phyloP scores from a whole-genome alignment of 2,329 filamentous ascomycete genomes.

The Alternaria alternata region DNA sequence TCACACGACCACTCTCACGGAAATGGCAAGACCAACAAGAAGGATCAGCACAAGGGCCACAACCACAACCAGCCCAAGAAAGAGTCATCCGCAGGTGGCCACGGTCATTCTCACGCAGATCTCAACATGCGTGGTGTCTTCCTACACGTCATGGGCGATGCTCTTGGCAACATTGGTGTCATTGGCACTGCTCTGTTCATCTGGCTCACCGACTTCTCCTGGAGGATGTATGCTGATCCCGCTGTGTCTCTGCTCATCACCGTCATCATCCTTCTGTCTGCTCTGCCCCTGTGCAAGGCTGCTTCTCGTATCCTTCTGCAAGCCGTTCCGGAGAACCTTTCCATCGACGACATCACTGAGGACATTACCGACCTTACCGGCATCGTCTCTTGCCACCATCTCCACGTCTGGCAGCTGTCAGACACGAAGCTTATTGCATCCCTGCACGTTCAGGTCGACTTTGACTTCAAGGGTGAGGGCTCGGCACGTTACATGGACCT shows the following conservation, averaged over 20 bases:
- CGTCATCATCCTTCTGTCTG: slow-evolving; percentile 73
- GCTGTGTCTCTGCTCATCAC: slow-evolving; percentile 94
- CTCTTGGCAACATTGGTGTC: slow-evolving; percentile 85
- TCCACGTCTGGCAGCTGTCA: slow-evolving; percentile 97
- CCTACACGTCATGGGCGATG: slow-evolving; percentile 78
- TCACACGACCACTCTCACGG: slow-evolving; percentile 20
- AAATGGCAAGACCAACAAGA: slow-evolving; percentile 31
- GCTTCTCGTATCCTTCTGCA: slow-evolving; percentile 90
- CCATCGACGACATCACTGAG: slow-evolving; percentile 87
- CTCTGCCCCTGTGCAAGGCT: slow-evolving; percentile 79
- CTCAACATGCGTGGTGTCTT: slow-evolving; percentile 91
- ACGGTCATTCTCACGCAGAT: slow-evolving; percentile 82
- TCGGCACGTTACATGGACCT: slow-evolving; percentile 87
- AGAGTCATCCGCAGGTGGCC: slow-evolving; percentile 64
- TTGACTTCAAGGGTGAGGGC: slow-evolving; percentile 84
- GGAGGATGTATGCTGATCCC: slow-evolving; percentile 88
- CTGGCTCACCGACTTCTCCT: slow-evolving; percentile 84
- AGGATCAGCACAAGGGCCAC: slow-evolving; percentile 69
- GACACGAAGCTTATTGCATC: slow-evolving; percentile 94
- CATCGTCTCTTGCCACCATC: slow-evolving; percentile 89
- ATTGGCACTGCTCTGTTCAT: slow-evolving; percentile 86
- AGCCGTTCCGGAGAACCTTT: slow-evolving; percentile 88
- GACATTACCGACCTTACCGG: slow-evolving; percentile 88
- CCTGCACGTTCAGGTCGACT: slow-evolving; percentile 90
- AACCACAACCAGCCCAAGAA: slow-evolving; percentile 81